A percentile compares a stretch with the other conserved stretches of the same genome.
These are phyloP conservation scores for Bonia amplexicaulis DNA, from an alignment of 176 grass and related monocot genomes.

Conservation along the genomic window DNA sequence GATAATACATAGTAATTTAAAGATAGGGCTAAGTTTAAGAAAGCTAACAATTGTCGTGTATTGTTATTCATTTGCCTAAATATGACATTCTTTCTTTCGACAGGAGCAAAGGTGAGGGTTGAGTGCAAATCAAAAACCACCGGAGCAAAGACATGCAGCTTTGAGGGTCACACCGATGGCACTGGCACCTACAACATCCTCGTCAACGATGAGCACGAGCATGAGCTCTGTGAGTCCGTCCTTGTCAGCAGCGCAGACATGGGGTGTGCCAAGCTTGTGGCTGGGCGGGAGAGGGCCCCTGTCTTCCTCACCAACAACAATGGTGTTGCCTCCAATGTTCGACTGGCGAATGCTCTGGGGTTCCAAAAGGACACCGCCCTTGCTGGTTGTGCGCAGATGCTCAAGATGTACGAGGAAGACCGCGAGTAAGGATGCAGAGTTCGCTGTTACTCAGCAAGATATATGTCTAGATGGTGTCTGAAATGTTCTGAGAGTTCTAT, in stretches of 20 bases:
- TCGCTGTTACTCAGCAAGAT: neutral
- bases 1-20: neutral
- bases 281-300: constrained; percentile 67
- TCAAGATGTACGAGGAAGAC: constrained; percentile 71
- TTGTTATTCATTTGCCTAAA: neutral
- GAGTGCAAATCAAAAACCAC: constrained; percentile 64
- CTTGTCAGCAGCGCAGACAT: constrained; percentile 79
- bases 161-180: constrained; percentile 73
- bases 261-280: constrained; percentile 44
- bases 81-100: neutral
- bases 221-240: constrained; percentile 77
- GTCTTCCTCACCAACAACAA: constrained; percentile 94
- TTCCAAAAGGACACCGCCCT: constrained; percentile 61
- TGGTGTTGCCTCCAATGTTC: constrained; percentile 58
- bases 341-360: constrained; percentile 68
- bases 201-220: constrained; percentile 59
- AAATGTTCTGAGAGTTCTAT: neutral
- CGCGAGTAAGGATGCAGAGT: constrained; percentile 14
- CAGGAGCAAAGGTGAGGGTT: constrained; percentile 84
- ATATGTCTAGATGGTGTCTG: neutral
- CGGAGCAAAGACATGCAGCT: constrained; percentile 49
- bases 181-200: constrained; percentile 86
- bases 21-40: neutral
- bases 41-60: neutral
- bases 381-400: constrained; percentile 43